Conservation (phyloP, 495 filamentous ascomycete genomes). For the Hypoxylon fuscum region DNA sequence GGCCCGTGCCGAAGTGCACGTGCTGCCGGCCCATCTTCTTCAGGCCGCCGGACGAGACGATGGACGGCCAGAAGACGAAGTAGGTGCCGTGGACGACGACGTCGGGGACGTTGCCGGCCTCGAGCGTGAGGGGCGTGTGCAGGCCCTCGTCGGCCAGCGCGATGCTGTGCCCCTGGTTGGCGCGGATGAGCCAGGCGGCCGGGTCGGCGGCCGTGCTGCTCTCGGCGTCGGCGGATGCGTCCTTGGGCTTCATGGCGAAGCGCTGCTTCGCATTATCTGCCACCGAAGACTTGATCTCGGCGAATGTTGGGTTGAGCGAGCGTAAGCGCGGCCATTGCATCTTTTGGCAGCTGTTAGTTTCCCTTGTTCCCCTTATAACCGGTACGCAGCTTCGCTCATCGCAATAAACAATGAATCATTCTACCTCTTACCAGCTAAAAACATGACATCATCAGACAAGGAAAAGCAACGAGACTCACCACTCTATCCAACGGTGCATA, state of each 20-base stretch:
- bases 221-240: slow-evolving; percentile 38
- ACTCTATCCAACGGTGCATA: slow-evolving; percentile 81
- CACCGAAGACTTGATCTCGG: slow-evolving; percentile 77
- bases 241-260: slow-evolving; percentile 68
- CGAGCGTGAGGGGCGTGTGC: slow-evolving; percentile 69
- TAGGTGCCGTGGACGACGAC: slow-evolving; percentile 89
- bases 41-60: slow-evolving; percentile 77
- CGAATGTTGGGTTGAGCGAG: slow-evolving; percentile 73
- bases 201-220: slow-evolving; percentile 54
- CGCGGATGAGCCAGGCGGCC: slow-evolving; percentile 84
- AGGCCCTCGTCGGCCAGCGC: slow-evolving; percentile 72
- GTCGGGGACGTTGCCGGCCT: slow-evolving; percentile 62
- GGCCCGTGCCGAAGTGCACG: slow-evolving; percentile 82
- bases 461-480: slow-evolving; percentile 61
- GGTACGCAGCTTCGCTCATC: neutral
- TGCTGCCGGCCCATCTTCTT: slow-evolving; percentile 83
- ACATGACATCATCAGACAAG: neutral
- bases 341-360: slow-evolving; percentile 48
- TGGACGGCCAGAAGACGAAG: slow-evolving; percentile 75
- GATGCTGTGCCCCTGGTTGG: slow-evolving; percentile 89
- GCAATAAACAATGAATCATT: neutral
- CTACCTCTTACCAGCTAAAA: neutral
- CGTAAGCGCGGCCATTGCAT: slow-evolving; percentile 75
- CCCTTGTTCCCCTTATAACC: neutral
- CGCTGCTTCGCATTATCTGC: slow-evolving; percentile 87